phyloP scores from a whole-genome alignment of 148 eudicot species.

The Fagopyrum homotropicum region DNA sequence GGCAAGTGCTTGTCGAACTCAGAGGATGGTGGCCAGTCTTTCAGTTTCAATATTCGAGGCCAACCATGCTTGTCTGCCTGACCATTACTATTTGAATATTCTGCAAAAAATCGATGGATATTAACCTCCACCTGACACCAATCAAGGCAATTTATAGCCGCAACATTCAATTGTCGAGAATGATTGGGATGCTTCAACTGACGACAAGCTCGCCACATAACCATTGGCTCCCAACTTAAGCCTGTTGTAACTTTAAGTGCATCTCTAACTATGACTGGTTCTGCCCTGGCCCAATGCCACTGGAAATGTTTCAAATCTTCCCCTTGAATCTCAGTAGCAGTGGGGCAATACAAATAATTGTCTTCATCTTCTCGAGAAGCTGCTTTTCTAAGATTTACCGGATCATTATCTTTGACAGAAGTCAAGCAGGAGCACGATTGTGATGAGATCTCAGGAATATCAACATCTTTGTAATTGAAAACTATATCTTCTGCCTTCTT shows the following conservation, averaged over 20 bases:
- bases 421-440: conserved; percentile 25
- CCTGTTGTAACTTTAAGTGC: conserved; percentile 45
- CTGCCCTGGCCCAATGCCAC: conserved; percentile 48
- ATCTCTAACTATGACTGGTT: conserved; percentile 46
- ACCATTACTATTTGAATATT: conserved; percentile 34
- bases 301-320: conserved; percentile 42
- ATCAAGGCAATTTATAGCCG: conserved; percentile 42
- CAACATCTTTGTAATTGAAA: conserved; percentile 14
- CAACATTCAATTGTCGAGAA: conserved; percentile 28
- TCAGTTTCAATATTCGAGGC: conserved; percentile 57
- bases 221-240: conserved; percentile 70
- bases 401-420: conserved; percentile 14
- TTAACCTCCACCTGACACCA: conserved; percentile 54
- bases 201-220: conserved; percentile 58
- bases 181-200: conserved; percentile 30
- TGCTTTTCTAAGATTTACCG: conserved; percentile 27
- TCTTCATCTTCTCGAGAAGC: conserved; percentile 38
- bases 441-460: conserved; percentile 11
- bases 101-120: conserved; percentile 47
- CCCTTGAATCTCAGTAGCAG: conserved; percentile 26
- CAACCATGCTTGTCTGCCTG: conserved; percentile 26
- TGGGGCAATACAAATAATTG: conserved; percentile 38
- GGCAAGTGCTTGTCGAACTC: conserved; percentile 49
- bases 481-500: conserved; percentile 25
- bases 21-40: conserved; percentile 68